Conservation (phyloP, 2,329 filamentous ascomycete species). For the Diaporthe longicolla region DNA sequence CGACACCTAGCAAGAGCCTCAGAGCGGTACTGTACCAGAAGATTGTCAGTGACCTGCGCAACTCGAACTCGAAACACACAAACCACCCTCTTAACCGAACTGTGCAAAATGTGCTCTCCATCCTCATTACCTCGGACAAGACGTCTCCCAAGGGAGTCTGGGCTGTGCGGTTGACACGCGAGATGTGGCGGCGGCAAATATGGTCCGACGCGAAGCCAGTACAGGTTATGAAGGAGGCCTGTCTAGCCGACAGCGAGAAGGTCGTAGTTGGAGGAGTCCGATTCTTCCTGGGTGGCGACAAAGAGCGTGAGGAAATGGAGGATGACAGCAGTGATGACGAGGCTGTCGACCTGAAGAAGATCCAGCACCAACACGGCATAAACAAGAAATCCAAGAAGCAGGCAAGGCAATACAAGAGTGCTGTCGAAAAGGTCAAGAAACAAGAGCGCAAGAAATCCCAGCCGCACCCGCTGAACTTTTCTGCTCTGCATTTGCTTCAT, state of each 20-base stretch:
- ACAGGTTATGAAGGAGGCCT: conserved; percentile 98
- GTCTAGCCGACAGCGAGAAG: conserved; percentile 91
- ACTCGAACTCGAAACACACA: conserved; percentile 86
- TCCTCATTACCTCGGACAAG: conserved; percentile 88
- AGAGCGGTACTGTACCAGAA: conserved; percentile 87
- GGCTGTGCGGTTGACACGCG: conserved; percentile 95
- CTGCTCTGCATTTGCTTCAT: conserved; percentile 91
- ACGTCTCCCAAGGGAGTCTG: conserved; percentile 90
- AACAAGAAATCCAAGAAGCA: conserved; percentile 98
- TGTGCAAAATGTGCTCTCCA: conserved; percentile 93
- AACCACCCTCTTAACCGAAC: conserved; percentile 95
- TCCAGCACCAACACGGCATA: conserved; percentile 89
- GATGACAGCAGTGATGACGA: conserved; percentile 91
- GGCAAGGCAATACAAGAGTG: conserved; percentile 82
- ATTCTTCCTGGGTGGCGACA: conserved; percentile 96
- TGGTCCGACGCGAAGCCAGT: conserved; percentile 96
- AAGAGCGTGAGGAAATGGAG: conserved; percentile 92
- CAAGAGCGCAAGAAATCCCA: conserved; percentile 90
- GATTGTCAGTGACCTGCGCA: conserved; percentile 90
- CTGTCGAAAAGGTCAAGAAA: conserved; percentile 84
- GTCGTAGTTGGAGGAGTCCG: conserved; percentile 88
- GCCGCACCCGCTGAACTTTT: conserved; percentile 94
- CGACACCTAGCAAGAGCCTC: conserved; percentile 92
- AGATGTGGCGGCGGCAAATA: conserved; percentile 96
- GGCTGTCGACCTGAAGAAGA: conserved; percentile 80